Evolutionary conservation across 139 green algal genomes (phyloP), one percentile per base, ranked within the genome.

Genomic region (Limnomonas spitsbergensis): DNA sequence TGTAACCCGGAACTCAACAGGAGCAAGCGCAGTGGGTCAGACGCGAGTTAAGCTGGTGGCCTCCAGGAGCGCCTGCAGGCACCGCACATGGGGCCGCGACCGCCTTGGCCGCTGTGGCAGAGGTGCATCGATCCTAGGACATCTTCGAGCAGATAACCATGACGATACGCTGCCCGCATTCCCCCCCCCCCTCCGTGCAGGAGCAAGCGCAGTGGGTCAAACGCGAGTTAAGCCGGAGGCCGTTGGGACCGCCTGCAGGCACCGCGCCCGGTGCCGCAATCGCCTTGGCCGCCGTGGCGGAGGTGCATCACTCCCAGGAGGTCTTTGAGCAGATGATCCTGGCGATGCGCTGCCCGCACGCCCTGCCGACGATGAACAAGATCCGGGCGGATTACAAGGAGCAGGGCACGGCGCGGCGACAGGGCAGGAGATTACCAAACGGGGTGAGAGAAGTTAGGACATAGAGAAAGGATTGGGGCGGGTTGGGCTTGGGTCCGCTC

Each of bases 291-390:
- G 20, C 47, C 20, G 47, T 61, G 14, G 47, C 47, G 14, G 47
- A 14, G 20, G 14, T 29, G 14, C 14, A 61, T 14, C 47, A 29
- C 14, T 29, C 14, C 20, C 47, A 61, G 20, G 47, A 61, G 14
- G 47, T 61, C 14, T 61, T 61, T 61, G 47, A 61, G 47, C 14
- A 61, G 47, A 71, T 71, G 61, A 20, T 71, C 24, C 61, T 38
- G 9, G 26, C 26, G n/a, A 32, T 71, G 61, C 27, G 47, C 47
- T 61, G 47, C 47, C 47, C 47, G 14, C 20, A 29, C 20, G 47
- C 14, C 14, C 47, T 61, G 20, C 47, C 47, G 14, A 61, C 47
- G 14, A 61, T 61, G 47, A 20, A 14, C 47, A 61, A 61, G 47
- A 61, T 20, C 47, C 47, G 47, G 20, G 47, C 47, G 14, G 47